These are phyloP conservation scores for Scutellaria barbata DNA, from an alignment of 257 asterid species.

Conservation along the genomic window DNA sequence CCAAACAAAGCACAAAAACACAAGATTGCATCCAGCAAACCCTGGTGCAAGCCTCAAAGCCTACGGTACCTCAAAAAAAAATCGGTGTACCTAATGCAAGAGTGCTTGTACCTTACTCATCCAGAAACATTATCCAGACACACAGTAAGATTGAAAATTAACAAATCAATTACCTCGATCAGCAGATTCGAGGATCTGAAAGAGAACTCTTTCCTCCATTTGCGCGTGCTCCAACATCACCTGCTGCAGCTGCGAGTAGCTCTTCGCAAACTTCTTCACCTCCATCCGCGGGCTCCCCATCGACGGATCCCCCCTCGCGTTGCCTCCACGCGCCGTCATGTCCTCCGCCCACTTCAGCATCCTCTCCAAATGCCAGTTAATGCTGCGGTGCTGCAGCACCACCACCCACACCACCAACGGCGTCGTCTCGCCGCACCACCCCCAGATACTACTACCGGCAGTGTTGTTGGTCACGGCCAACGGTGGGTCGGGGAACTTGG, in stretches of 20 bases:
- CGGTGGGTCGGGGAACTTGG: conserved; percentile 87
- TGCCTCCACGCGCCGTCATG: conserved; percentile 85
- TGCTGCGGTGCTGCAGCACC: conserved; percentile 85
- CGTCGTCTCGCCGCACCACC: conserved; percentile 83
- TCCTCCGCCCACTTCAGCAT: conserved; percentile 95
- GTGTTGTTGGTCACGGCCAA: conserved; percentile 33
- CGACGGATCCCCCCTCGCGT: conserved; percentile 72
- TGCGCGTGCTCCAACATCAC: conserved; percentile 95
- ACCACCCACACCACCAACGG: conserved; percentile 90
- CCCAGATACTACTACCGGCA: conserved; percentile 50
- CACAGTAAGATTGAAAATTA: background rate
- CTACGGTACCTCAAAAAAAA: background rate
- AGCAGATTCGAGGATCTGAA: conserved; percentile 87
- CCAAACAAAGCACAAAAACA: conserved; percentile 27
- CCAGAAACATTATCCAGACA: conserved; percentile 26
- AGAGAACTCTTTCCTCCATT: conserved; percentile 92
- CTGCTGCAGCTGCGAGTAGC: conserved; percentile 73
- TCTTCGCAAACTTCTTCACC: conserved; percentile 79
- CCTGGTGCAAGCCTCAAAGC: conserved; percentile 11
- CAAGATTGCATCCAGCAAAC: conserved; percentile 31
- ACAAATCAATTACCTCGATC: conserved; percentile 70
- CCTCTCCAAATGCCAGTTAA: conserved; percentile 89
- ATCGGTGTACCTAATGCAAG: conserved; percentile 26
- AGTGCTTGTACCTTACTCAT: conserved; percentile 28
- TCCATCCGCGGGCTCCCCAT: conserved; percentile 96